Evolutionary conservation across 306 rosid species (phyloP), one percentile per base, ranked within the genome.

Genomic region (Sindora glabra): DNA sequence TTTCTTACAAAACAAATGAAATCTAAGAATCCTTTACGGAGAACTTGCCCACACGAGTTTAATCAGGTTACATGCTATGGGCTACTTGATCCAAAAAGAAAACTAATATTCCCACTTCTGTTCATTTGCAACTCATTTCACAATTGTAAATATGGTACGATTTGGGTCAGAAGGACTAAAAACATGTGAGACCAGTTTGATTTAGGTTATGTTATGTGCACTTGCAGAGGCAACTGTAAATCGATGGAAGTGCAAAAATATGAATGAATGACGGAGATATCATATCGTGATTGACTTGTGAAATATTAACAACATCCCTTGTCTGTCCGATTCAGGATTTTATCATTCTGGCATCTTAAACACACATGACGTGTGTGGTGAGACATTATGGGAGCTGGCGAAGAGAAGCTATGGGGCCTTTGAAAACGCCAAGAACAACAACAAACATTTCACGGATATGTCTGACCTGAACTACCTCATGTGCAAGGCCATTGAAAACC

Each of bases 371-470:
- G 72, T 88, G 18, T 47, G 74, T 16, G 89, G 75, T 47, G 95
- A 78, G 39, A 59, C 70, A 15, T 50, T 88, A 3, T 92, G 98
- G 98, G 95, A 86, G 24, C 68, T 86, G 72, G 94, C 95, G 38
- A 66, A 68, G 39, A 86, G 85, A 83, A 72, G 81, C 79, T 81
- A 80, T 79, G 12, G 34, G 5, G 24, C 96, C 75, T 80, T 74
- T 24, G 75, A 69, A 33, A 73, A 75, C 52, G 83, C 95, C 18
- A 69, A 76, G 82, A 76, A 74, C 36, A 50, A 32, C 77, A 92
- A 92, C 80, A 92, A 89, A 81, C 95, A 92, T 74, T 86, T 88
- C 78, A 11, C 95, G 6, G 98, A 92, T 71, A 92, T 92, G 96
- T 74, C 96, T 39, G 98, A 88, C 60, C 80, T 88, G 51, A 92